Base-by-base conservation (phyloP, 495 filamentous ascomycete species). In the Thermochaetoides thermophila region DNA sequence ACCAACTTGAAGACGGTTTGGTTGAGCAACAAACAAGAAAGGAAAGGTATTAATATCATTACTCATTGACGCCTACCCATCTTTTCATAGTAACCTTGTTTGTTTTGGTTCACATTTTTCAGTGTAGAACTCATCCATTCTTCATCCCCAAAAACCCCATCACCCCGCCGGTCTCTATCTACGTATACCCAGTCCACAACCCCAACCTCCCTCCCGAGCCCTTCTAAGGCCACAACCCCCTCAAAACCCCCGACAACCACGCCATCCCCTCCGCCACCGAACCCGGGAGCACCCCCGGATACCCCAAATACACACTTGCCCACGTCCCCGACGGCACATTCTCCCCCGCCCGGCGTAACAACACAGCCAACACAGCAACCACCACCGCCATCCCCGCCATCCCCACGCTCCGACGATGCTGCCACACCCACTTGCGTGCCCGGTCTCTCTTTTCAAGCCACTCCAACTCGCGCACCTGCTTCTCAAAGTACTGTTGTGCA, bases 171-270 rank as follows among this genome's bases (percentile, higher is more conserved):
- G 56, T 9, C 48, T 68, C 3, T 61, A 58, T 0, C 50, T 51
- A 29, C 66, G 58, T n/a, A 60, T 54, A 31, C 45, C 59, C 20
- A 59, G 68, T 11, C 69, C 69, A 17, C 62, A 75, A 7, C 67
- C 82, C 1, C 80, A n/a, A 89, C 45, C 89, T 96, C 53, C 69
- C 83, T 21, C 93, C 93, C 53, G 81, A 78, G 25, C 59, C 96
- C 2, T 85, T 86, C 30, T 73, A 84, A 37, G 73, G 89, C 28
- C 66, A 81, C 30, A 85, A 95, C 32, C 63, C 86, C 7, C 61
- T 97, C 5, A 77, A 71, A 37, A 74, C 68, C 15, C 60, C 66
- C 23, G 78, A 76, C 43, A 69, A 76, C 19, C 66, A 70, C 13
- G 87, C 87, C 11, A 58, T 93, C 17, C 65, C 72, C 7, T 84